Evolutionary conservation across 1,284 basidiomycete species (phyloP).

Genomic region (Trametes pubescens): DNA sequence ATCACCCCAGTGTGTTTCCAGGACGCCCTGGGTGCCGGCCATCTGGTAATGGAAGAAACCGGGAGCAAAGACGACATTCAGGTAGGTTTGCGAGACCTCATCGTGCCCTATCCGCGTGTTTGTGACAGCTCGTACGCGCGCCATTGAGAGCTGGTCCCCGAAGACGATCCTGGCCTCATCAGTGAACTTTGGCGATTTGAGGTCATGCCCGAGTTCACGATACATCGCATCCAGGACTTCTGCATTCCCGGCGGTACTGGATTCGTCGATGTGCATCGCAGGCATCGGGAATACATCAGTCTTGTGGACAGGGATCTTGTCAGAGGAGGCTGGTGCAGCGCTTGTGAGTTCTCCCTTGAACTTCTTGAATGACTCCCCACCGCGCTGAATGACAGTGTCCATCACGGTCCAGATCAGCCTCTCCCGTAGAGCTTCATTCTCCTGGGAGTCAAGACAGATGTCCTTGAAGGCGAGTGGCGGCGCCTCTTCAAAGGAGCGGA

Average conservation of each 20-base stretch:
- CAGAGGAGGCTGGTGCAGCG: not conserved
- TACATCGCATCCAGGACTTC: slow-evolving; percentile 2
- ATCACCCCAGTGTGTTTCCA: slow-evolving; percentile 26
- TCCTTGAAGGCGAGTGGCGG: slow-evolving; percentile 36
- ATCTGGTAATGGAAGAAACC: slow-evolving; percentile 22
- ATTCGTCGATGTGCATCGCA: slow-evolving; percentile 10
- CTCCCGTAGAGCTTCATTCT: not conserved
- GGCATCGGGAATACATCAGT: slow-evolving; percentile 4
- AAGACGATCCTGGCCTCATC: not conserved
- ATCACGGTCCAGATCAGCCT: slow-evolving; percentile 3
- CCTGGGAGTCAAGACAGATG: slow-evolving; percentile 20
- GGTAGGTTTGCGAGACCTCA: not conserved
- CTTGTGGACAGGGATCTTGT: slow-evolving; percentile 7
- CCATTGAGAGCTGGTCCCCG: slow-evolving; percentile 15
- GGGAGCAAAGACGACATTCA: slow-evolving; percentile 9
- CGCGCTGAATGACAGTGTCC: slow-evolving; percentile 3
- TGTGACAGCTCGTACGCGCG: slow-evolving; percentile 4
- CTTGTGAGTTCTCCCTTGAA: not conserved
- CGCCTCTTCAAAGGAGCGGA: slow-evolving; percentile 34
- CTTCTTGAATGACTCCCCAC: not conserved
- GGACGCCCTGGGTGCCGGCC: slow-evolving; percentile 8
- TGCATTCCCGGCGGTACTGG: slow-evolving; percentile 5
- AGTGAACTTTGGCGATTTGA: not conserved
- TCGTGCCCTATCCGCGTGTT: slow-evolving; percentile 10
- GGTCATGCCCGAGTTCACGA: not conserved